Evolutionary conservation across 73 alveolate genomes (phyloP).

Genomic region (Tetrahymena malaccensis): DNA sequence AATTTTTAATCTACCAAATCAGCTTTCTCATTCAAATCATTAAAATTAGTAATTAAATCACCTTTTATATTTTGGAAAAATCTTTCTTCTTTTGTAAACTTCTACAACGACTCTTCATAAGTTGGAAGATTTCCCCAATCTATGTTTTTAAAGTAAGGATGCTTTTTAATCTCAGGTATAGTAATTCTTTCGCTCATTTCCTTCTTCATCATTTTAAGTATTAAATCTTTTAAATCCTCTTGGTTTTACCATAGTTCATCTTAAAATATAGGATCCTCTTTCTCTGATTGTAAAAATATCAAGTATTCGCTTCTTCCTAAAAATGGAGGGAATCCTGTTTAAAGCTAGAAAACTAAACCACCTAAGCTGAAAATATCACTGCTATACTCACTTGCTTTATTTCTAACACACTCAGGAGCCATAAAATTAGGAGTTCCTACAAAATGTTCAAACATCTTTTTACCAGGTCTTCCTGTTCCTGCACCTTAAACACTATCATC

Average conservation of each 20-base stretch:
- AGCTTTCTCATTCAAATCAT: background rate
- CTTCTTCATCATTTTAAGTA: slow-evolving; percentile 13
- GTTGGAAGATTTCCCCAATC: background rate
- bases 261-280: slow-evolving; percentile 4
- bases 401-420: slow-evolving; percentile 61
- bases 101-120: background rate
- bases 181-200: slow-evolving; percentile 1
- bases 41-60: background rate
- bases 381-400: slow-evolving; percentile 33
- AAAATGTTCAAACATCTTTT: slow-evolving; percentile 39
- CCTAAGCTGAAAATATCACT: slow-evolving; percentile 46
- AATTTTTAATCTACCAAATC: background rate
- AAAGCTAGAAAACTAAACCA: slow-evolving; percentile 20
- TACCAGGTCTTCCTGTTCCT: slow-evolving; percentile 42
- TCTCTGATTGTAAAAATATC: slow-evolving; percentile 26
- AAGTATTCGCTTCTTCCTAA: slow-evolving; percentile 45
- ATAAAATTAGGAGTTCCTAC: slow-evolving; percentile 58
- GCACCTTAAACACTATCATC: slow-evolving; percentile 43
- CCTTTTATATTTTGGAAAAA: background rate
- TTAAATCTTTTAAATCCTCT: background rate
- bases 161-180: slow-evolving; percentile 1
- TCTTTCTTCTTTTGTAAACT: background rate
- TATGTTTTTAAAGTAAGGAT: background rate
- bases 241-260: slow-evolving; percentile 10
- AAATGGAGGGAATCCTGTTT: slow-evolving; percentile 39